Base-by-base conservation (phyloP, 1,284 basidiomycete genomes). In the Phellopilus nigrolimitatus region DNA sequence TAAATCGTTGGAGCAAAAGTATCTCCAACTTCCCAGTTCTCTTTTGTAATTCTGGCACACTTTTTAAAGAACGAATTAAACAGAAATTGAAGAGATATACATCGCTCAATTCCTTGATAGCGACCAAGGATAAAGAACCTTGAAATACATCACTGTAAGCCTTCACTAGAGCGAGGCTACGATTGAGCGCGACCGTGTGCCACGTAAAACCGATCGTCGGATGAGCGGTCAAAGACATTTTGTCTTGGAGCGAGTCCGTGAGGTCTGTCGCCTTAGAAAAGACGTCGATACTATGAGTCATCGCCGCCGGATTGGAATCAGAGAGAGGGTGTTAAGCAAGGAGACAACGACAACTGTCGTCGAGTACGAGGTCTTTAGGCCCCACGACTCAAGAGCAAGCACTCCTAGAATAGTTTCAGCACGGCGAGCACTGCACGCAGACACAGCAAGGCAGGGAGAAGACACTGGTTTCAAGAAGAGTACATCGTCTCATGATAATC, bases 1-100 rank as follows among this genome's bases (percentile, higher is more conserved):
- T 8, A 55, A 25, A 39, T 55, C 51, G 24, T 38, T 19, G 25
- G 50, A 49, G 1, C 40, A 13, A 5, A 55, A 21, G 4, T 24
- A 30, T 27, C 10, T 12, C 53, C 53, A 54, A 31, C 31, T 9
- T 15, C 24, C 37, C 3, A 54, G 37, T 38, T 50, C 53, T 25
- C 39, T 33, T 5, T 9, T 15, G n/a, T 51, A 21, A 36, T 42
- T 45, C 53, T 55, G 27, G 19, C 7, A 3, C 19, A 37, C 3
- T n/a, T n/a, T 15, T 15, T 37, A 13, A 8, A 8, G 34, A 10
- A 22, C 19, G 19, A 12, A 36, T 37, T 8, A 36, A 24, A n/a
- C 7, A 2, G 5, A 21, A 9, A 47, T n/a, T 3, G 4, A 24
- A n/a, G 7, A 12, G 31, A 31, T 30, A n/a, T 21, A 28, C 27